Conservation (phyloP, 306 rosid genomes). For the Cyclanthera cordifolia region DNA sequence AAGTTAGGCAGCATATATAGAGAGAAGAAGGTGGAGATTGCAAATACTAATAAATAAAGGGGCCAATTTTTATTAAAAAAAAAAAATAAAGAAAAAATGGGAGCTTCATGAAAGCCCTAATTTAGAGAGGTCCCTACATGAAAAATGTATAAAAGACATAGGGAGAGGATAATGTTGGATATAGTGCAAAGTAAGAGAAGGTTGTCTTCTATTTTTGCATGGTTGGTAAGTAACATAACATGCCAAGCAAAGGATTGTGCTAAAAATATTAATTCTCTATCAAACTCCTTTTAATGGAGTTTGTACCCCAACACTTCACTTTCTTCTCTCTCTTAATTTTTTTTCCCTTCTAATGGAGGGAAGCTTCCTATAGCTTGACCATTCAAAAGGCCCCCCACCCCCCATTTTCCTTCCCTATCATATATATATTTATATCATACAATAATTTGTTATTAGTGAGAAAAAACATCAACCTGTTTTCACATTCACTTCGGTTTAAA, state of each 20-base stretch:
- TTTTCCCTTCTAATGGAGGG: neutral
- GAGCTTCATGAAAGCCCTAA: too few relatives aligned
- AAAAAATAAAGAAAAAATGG: neutral
- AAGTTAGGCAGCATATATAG: slow-evolving; percentile 9
- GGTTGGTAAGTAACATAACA: slow-evolving; percentile 54
- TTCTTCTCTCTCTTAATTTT: neutral
- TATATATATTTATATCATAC: too few relatives aligned
- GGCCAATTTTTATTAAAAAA: too few relatives aligned
- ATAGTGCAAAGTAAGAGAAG: neutral
- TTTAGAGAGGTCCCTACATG: neutral
- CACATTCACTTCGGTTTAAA: too few relatives aligned
- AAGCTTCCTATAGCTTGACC: slow-evolving; percentile 3
- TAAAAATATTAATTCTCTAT: neutral
- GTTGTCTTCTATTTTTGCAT: slow-evolving; percentile 31
- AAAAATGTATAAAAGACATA: neutral
- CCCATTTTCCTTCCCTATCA: too few relatives aligned
- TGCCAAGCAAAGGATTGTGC: slow-evolving; percentile 20
- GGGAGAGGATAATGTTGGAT: slow-evolving; percentile 4
- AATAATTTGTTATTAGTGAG: too few relatives aligned
- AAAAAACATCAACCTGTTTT: too few relatives aligned
- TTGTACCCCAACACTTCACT: neutral
- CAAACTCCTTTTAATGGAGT: neutral
- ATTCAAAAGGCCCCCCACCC: neutral
- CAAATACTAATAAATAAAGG: neutral
- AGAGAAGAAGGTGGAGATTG: neutral